phyloP scores from a whole-genome alignment of 331 rosid genomes.

The Pyracantha coccinea region DNA sequence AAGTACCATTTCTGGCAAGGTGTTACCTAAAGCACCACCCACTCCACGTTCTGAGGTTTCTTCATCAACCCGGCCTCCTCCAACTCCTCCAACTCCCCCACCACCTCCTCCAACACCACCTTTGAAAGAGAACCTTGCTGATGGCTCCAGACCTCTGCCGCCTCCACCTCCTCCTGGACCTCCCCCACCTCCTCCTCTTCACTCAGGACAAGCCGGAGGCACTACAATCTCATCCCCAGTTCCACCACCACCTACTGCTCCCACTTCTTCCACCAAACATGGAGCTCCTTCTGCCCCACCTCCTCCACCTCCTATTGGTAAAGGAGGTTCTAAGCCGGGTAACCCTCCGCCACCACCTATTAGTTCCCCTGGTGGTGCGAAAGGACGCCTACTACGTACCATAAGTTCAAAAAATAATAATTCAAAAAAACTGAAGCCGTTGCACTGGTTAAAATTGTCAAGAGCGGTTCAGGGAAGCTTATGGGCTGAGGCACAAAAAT shows the following conservation, averaged over 20 bases:
- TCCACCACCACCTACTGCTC: conserved; percentile 33
- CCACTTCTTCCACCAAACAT: conserved; percentile 9
- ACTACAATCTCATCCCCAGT: conserved; percentile 24
- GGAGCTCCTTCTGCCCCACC: conserved; percentile 48
- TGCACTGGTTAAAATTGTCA: conserved; percentile 86
- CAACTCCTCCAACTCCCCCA: conserved; percentile 38
- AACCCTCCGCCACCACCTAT: conserved; percentile 28
- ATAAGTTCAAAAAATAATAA: conserved; percentile 38
- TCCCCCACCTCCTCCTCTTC: conserved; percentile 37
- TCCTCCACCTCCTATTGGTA: conserved; percentile 44
- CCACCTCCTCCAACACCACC: conserved; percentile 50
- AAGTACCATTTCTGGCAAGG: conserved; percentile 11
- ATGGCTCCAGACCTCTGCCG: conserved; percentile 32
- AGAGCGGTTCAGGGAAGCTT: conserved; percentile 88
- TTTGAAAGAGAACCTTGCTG: conserved; percentile 24
- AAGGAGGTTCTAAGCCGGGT: conserved; percentile 38
- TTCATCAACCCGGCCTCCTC: conserved; percentile 16
- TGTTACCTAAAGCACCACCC: conserved; percentile 20
- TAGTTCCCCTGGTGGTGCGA: conserved; percentile 24
- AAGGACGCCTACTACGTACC: conserved; percentile 52
- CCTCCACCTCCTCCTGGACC: conserved; percentile 16
- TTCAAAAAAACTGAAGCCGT: conserved; percentile 77
- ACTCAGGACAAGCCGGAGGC: conserved; percentile 19
- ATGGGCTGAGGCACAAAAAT: conserved; percentile 88
- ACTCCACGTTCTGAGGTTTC: conserved; percentile 3